Percentiles rank a stretch among this genome's conserved stretches.
These are phyloP conservation scores for Fusarium mangiferae DNA, from an alignment of 2,329 filamentous ascomycete species.

Conservation along the genomic window DNA sequence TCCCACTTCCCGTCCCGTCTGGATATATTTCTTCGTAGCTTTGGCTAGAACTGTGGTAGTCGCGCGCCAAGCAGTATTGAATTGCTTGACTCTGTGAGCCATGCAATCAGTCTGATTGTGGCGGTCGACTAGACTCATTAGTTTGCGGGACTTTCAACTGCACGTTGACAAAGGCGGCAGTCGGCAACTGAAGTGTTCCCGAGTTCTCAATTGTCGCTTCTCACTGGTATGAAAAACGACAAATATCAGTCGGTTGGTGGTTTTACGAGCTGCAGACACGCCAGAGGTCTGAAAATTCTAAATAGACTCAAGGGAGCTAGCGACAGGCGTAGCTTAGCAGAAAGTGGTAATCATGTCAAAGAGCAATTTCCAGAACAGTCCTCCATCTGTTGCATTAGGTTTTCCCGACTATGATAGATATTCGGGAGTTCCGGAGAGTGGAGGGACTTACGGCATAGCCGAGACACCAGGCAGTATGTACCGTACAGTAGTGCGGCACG, in stretches of 20 bases:
- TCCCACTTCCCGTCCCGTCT: not conserved
- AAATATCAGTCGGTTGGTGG: not conserved
- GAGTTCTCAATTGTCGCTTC: not conserved
- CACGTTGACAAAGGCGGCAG: not conserved
- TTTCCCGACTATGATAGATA: not conserved
- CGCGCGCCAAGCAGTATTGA: not conserved
- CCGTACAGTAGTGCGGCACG: conserved; percentile 9
- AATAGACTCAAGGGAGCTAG: conserved; percentile 6
- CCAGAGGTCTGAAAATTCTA: not conserved
- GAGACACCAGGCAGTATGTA: conserved; percentile 12
- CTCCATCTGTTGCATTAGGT: not conserved
- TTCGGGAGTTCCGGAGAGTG: conserved; percentile 32
- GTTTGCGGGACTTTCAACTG: conserved; percentile 4
- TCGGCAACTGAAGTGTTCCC: not conserved
- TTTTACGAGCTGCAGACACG: not conserved
- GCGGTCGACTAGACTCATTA: conserved; percentile 2
- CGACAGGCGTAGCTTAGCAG: not conserved
- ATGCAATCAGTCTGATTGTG: conserved; percentile 8
- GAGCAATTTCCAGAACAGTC: not conserved
- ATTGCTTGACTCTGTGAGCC: not conserved
- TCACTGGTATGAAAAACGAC: not conserved
- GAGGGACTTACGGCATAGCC: conserved; percentile 24
- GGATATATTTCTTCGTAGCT: not conserved
- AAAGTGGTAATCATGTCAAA: not conserved
- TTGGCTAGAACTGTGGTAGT: not conserved